These are phyloP conservation scores for Lachnellula subtilissima DNA, from an alignment of 2,329 filamentous ascomycete species.

Conservation along the genomic window DNA sequence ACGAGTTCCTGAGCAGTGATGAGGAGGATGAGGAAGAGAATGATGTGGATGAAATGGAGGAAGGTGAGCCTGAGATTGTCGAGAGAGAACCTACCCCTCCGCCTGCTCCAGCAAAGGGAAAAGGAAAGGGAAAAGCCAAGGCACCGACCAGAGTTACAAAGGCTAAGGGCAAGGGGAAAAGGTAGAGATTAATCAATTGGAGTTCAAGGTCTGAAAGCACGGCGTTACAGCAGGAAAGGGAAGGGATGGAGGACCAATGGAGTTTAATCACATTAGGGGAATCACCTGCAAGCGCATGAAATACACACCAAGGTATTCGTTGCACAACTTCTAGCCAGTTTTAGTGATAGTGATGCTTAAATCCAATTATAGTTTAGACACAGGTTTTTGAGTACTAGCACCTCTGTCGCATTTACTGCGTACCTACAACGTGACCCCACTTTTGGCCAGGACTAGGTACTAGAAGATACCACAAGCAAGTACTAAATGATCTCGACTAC, in stretches of 20 bases:
- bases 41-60: conserved; percentile 17
- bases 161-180: conserved; percentile 39
- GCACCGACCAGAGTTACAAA: conserved; percentile 30
- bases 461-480: background rate
- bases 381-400: background rate
- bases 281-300: background rate
- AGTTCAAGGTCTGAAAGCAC: conserved; percentile 2
- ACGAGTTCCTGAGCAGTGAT: conserved; percentile 68
- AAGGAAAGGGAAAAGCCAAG: conserved; percentile 8
- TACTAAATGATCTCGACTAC: background rate
- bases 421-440: background rate
- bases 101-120: conserved; percentile 12
- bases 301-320: background rate
- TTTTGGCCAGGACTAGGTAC: background rate
- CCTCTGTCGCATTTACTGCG: too few species aligned
- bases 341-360: too few species aligned
- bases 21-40: conserved; percentile 42
- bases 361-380: background rate
- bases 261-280: background rate
- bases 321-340: too few species aligned
- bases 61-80: conserved; percentile 22
- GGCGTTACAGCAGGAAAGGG: conserved; percentile 7
- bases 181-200: conserved; percentile 38
- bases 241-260: conserved; percentile 7
- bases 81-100: conserved; percentile 22